These are phyloP conservation scores for Zymoseptoria brevis DNA, from an alignment of 2,329 filamentous ascomycete genomes.

Conservation along the genomic window DNA sequence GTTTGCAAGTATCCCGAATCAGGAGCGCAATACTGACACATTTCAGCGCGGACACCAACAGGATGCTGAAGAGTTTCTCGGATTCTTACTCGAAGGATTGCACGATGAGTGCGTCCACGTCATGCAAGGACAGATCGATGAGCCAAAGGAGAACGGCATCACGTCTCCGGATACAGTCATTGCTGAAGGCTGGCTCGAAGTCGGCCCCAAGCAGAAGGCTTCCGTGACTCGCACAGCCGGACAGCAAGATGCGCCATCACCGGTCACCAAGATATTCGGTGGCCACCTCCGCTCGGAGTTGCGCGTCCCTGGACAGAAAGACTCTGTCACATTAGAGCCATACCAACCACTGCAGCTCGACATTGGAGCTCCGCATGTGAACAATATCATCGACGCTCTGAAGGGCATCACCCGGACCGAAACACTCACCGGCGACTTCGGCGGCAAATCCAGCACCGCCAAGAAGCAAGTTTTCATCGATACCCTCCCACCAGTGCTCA, in stretches of 20 bases:
- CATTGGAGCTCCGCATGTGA: slow-evolving; percentile 77
- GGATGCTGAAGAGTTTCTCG: slow-evolving; percentile 94
- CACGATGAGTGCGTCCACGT: slow-evolving; percentile 85
- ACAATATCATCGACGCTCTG: slow-evolving; percentile 86
- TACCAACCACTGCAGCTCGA: slow-evolving; percentile 93
- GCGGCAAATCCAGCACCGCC: slow-evolving; percentile 66
- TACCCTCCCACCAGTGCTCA: slow-evolving; percentile 79
- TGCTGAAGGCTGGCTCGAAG: slow-evolving; percentile 74
- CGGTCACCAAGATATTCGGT: slow-evolving; percentile 89
- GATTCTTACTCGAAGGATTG: slow-evolving; percentile 82
- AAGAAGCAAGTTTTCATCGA: slow-evolving; percentile 96
- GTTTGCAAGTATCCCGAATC: slow-evolving; percentile 26
- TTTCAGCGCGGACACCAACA: slow-evolving; percentile 82
- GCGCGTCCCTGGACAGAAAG: slow-evolving; percentile 74
- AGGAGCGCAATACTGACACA: slow-evolving; percentile 15
- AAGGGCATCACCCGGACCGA: slow-evolving; percentile 78
- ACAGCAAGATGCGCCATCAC: slow-evolving; percentile 46
- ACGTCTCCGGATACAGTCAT: slow-evolving; percentile 40
- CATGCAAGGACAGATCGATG: slow-evolving; percentile 40
- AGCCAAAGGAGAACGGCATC: slow-evolving; percentile 20
- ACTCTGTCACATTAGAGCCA: slow-evolving; percentile 84
- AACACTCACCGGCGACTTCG: slow-evolving; percentile 75
- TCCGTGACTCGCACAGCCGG: slow-evolving; percentile 82
- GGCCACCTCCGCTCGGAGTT: slow-evolving; percentile 86
- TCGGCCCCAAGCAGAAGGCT: slow-evolving; percentile 83